These are phyloP conservation scores for Nicotiana attenuata DNA, from an alignment of 257 asterid genomes.

Conservation along the genomic window DNA sequence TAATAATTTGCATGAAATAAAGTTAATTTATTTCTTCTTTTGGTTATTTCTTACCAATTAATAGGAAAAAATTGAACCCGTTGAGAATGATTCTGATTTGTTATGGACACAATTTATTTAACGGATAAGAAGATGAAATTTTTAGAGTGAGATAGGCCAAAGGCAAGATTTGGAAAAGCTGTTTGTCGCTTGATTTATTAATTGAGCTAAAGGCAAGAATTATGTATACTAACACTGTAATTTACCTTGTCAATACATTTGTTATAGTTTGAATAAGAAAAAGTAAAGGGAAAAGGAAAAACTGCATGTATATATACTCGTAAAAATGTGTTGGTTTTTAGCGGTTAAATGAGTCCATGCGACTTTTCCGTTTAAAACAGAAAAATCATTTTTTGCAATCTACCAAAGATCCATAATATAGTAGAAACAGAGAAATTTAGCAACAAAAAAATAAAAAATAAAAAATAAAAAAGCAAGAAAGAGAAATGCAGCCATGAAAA, in stretches of 20 bases:
- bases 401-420: background rate
- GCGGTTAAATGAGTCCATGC: slow-evolving; percentile 20
- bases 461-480: background rate
- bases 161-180: too few species aligned
- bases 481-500: background rate
- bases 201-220: too few species aligned
- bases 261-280: background rate
- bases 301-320: background rate
- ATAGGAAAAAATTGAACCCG: too few species aligned
- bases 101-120: too few species aligned
- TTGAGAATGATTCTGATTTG: too few species aligned
- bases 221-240: too few species aligned
- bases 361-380: slow-evolving; percentile 29
- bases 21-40: background rate
- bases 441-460: background rate
- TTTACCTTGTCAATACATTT: background rate
- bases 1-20: background rate
- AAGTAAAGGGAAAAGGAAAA: background rate
- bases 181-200: too few species aligned
- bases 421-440: background rate
- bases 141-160: too few species aligned
- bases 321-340: slow-evolving; percentile 10
- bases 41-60: too few species aligned
- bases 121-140: too few species aligned
- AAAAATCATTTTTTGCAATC: background rate